Conservation (phyloP, 495 filamentous ascomycete genomes). For the Xylaria bambusicola region DNA sequence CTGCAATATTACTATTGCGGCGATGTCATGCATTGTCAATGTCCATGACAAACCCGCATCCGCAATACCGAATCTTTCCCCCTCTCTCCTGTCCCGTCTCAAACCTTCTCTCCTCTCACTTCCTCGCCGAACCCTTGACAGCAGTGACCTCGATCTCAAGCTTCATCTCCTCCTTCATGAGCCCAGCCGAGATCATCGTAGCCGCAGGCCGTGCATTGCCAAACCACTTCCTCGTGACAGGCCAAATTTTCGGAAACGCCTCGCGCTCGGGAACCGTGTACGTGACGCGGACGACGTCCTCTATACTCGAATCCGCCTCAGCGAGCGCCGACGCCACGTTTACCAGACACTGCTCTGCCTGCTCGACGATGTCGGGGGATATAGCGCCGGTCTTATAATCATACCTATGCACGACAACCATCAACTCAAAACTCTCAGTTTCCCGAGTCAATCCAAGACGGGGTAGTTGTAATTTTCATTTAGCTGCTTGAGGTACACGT, state of each 20-base stretch:
- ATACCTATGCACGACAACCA: no score
- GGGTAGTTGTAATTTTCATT: no score
- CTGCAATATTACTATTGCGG: background rate
- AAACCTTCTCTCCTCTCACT: background rate
- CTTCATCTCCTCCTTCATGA: slow-evolving; percentile 46
- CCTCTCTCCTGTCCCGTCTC: background rate
- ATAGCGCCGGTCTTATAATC: slow-evolving; percentile 39
- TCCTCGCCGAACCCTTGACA: slow-evolving; percentile 13
- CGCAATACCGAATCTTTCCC: background rate
- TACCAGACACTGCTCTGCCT: slow-evolving; percentile 38
- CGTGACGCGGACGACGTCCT: slow-evolving; percentile 40
- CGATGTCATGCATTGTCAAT: background rate
- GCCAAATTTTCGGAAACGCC: slow-evolving; percentile 37
- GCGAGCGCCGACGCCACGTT: slow-evolving; percentile 38
- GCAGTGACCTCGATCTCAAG: slow-evolving; percentile 48
- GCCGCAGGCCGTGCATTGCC: slow-evolving; percentile 41
- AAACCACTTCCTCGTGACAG: slow-evolving; percentile 39
- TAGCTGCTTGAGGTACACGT: no score
- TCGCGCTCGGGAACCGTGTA: slow-evolving; percentile 40
- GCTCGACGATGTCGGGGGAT: slow-evolving; percentile 33
- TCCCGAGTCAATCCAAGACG: no score
- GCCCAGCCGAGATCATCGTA: slow-evolving; percentile 42
- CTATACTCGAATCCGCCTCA: slow-evolving; percentile 32
- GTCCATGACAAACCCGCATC: no score
- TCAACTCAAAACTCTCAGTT: no score